phyloP scores from a whole-genome alignment of 768 basidiomycete species.

The Terana coerulea region DNA sequence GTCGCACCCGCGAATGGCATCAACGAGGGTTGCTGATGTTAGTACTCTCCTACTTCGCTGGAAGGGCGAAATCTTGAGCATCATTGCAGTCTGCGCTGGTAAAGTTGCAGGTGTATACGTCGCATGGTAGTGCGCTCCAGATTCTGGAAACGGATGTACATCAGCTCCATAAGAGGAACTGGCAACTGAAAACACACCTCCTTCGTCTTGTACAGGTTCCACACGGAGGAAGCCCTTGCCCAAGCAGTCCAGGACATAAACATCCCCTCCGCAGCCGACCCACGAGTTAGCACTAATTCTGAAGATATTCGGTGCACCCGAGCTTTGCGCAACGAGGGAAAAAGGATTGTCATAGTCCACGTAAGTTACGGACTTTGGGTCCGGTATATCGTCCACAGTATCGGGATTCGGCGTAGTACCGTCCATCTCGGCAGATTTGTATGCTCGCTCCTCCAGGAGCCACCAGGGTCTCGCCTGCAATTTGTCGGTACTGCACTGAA shows the following conservation, averaged over 20 bases:
- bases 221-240: slow-evolving; percentile 67
- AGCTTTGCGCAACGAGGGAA: slow-evolving; percentile 44
- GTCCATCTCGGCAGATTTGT: not conserved
- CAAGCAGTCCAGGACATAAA: slow-evolving; percentile 75
- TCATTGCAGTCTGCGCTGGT: slow-evolving; percentile 39
- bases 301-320: slow-evolving; percentile 50
- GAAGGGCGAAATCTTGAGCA: slow-evolving; percentile 50
- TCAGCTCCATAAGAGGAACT: not conserved
- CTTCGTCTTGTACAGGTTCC: slow-evolving; percentile 38
- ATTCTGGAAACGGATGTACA: slow-evolving; percentile 20
- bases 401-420: slow-evolving; percentile 14
- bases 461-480: slow-evolving; percentile 48
- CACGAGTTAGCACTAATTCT: slow-evolving; percentile 61
- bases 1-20: slow-evolving; percentile 67
- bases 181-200: slow-evolving; percentile 16
- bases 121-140: slow-evolving; percentile 40
- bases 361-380: slow-evolving; percentile 65
- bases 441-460: slow-evolving; percentile 41
- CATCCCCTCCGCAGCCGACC: slow-evolving; percentile 72
- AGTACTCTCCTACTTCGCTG: slow-evolving; percentile 41
- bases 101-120: slow-evolving; percentile 51
- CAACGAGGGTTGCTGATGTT: slow-evolving; percentile 48
- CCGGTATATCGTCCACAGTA: slow-evolving; percentile 37
- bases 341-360: slow-evolving; percentile 77
- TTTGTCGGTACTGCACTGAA: not conserved